Conservation (phyloP, 176 grass and related monocot species). For the Carex myosuroides region DNA sequence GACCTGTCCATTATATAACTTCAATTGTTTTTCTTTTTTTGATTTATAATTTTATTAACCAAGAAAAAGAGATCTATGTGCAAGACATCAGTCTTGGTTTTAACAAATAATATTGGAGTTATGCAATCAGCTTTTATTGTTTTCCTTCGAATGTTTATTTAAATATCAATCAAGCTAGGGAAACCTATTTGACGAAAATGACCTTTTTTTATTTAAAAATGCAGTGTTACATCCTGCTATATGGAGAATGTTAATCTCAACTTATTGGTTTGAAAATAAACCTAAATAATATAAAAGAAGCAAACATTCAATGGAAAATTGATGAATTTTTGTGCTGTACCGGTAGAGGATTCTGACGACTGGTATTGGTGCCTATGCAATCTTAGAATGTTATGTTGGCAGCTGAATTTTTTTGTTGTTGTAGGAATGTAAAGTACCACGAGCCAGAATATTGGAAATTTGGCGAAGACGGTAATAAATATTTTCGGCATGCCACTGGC, state of each 20-base stretch:
- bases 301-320: background rate
- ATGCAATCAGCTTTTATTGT: background rate
- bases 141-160: background rate
- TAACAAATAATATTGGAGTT: background rate
- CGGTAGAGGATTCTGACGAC: background rate
- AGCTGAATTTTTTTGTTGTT: slow-evolving; percentile 3
- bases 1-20: slow-evolving; percentile 12
- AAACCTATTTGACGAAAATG: background rate
- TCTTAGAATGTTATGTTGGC: background rate
- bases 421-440: slow-evolving; percentile 83
- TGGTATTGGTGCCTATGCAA: background rate
- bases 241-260: background rate
- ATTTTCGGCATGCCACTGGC: slow-evolving; percentile 84
- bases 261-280: background rate
- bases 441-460: slow-evolving; percentile 93
- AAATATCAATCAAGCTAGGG: background rate
- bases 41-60: no score
- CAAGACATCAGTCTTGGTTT: background rate
- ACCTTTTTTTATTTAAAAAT: background rate
- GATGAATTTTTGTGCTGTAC: background rate
- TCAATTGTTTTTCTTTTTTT: background rate
- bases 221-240: background rate
- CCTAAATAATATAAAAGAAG: background rate
- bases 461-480: slow-evolving; percentile 92
- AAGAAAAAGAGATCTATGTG: no score